Conservation (phyloP, 2,329 filamentous ascomycete species). For the Ambrosiella cleistominuta region DNA sequence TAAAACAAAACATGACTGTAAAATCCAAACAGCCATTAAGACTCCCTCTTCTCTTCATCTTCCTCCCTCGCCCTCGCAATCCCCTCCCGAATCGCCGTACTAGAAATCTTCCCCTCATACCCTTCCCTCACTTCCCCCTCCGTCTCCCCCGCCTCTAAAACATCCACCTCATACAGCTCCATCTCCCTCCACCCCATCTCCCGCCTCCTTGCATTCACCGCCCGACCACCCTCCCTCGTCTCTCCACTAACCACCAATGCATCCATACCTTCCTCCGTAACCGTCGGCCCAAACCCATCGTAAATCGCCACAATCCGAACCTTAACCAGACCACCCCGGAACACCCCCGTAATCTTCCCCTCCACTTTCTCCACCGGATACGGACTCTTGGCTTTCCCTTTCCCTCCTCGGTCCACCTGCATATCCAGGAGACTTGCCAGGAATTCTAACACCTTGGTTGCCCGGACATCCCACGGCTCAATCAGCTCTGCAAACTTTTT, state of each 20-base stretch:
- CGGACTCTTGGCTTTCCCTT: too few relatives aligned
- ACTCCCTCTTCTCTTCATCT: not conserved
- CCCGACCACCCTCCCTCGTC: constrained; percentile 64
- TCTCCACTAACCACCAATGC: constrained; percentile 77
- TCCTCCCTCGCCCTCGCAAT: not conserved
- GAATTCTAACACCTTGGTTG: constrained; percentile 52
- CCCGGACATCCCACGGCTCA: constrained; percentile 63
- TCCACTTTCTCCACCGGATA: constrained; percentile 5
- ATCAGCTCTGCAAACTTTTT: constrained; percentile 76
- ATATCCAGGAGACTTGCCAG: constrained; percentile 28
- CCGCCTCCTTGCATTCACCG: constrained; percentile 66
- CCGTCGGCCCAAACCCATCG: constrained; percentile 80
- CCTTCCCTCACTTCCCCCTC: constrained; percentile 28
- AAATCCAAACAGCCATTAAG: not conserved
- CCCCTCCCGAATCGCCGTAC: constrained; percentile 57
- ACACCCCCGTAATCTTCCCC: constrained; percentile 23
- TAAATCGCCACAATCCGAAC: constrained; percentile 72
- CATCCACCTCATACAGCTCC: constrained; percentile 75
- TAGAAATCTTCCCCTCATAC: constrained; percentile 78
- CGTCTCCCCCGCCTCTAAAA: constrained; percentile 50
- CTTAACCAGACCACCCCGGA: constrained; percentile 41
- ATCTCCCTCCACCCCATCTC: constrained; percentile 61
- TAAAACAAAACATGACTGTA: not conserved
- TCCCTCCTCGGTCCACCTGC: constrained; percentile 6
- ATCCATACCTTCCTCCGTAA: constrained; percentile 60